Evolutionary conservation across 2,329 filamentous ascomycete genomes (phyloP).

Genomic region (Alternaria sp.): DNA sequence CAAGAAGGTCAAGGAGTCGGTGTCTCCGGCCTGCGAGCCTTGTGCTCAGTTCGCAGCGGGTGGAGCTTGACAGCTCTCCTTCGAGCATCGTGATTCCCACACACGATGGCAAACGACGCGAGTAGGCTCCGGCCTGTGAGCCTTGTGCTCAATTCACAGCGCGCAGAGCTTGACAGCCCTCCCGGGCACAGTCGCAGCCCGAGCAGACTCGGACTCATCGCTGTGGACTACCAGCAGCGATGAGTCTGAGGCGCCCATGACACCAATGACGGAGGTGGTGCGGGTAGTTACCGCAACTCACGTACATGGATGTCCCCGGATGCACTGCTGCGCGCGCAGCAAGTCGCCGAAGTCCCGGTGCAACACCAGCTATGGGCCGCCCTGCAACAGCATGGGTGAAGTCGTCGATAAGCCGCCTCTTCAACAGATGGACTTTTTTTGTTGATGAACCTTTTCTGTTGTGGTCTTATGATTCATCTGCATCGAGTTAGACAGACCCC

Average conservation of each 20-base stretch:
- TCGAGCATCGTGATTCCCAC: no score
- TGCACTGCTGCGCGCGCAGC: not conserved
- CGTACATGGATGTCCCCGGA: not conserved
- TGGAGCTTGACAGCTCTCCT: not conserved
- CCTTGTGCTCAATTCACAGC: not conserved
- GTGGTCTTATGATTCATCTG: not conserved
- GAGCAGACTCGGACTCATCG: slow-evolving; percentile 22
- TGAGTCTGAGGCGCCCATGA: slow-evolving; percentile 42
- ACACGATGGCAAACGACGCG: no score
- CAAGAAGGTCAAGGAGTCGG: slow-evolving; percentile 79
- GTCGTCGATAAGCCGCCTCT: not conserved
- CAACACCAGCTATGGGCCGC: not conserved
- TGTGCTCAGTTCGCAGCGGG: not conserved
- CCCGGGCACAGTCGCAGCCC: slow-evolving; percentile 24
- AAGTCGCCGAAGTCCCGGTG: not conserved
- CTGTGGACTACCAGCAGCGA: slow-evolving; percentile 51
- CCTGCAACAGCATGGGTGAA: not conserved
- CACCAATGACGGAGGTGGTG: not conserved
- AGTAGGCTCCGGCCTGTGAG: slow-evolving; percentile 5
- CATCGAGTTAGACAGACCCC: not conserved
- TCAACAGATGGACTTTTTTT: not conserved
- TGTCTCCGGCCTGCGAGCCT: slow-evolving; percentile 47
- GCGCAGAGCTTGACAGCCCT: not conserved
- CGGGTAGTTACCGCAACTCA: slow-evolving; percentile 18
- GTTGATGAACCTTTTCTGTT: not conserved